Percentiles rank a stretch among this genome's conserved stretches.
These are phyloP conservation scores for Trichoderma sp. DNA, from an alignment of 2,329 filamentous ascomycete species.

Conservation along the genomic window DNA sequence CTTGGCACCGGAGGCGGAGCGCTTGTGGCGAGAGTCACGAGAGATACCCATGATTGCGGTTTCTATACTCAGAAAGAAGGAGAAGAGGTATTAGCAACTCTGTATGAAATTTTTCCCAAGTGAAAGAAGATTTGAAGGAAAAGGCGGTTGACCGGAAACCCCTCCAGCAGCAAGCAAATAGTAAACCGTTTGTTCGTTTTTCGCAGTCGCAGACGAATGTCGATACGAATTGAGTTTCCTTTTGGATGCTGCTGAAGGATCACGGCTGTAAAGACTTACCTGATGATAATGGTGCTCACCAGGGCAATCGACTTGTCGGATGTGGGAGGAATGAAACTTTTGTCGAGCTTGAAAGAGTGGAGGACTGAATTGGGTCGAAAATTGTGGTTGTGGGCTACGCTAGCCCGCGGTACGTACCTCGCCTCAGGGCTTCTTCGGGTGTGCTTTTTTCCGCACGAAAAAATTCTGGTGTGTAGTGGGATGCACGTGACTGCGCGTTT, in stretches of 20 bases:
- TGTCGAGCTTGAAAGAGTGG: constrained; percentile 29
- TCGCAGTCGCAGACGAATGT: neutral
- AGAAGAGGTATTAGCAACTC: constrained; percentile 1
- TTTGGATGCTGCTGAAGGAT: neutral
- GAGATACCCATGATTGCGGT: constrained; percentile 98
- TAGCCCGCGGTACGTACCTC: constrained; percentile 37
- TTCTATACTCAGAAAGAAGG: constrained; percentile 43
- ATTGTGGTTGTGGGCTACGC: constrained; percentile 43
- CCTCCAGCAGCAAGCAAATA: constrained; percentile 23
- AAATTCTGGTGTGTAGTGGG: neutral
- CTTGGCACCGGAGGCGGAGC: constrained; percentile 98
- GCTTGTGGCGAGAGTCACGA: constrained; percentile 99
- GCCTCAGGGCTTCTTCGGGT: constrained; percentile 30
- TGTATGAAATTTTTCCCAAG: constrained; percentile 24
- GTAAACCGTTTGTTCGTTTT: neutral
- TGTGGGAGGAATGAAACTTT: constrained; percentile 42
- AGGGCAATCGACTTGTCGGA: constrained; percentile 48
- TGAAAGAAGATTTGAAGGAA: constrained; percentile 21
- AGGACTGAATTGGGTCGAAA: constrained; percentile 36
- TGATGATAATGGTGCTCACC: constrained; percentile 49
- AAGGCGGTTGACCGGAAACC: neutral
- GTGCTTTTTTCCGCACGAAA: constrained; percentile 26
- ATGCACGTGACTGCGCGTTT: neutral
- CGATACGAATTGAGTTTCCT: neutral
- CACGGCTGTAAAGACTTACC: constrained; percentile 38